Evolutionary conservation across 257 asterid species (phyloP).

Genomic region (Solanum arcanum): DNA sequence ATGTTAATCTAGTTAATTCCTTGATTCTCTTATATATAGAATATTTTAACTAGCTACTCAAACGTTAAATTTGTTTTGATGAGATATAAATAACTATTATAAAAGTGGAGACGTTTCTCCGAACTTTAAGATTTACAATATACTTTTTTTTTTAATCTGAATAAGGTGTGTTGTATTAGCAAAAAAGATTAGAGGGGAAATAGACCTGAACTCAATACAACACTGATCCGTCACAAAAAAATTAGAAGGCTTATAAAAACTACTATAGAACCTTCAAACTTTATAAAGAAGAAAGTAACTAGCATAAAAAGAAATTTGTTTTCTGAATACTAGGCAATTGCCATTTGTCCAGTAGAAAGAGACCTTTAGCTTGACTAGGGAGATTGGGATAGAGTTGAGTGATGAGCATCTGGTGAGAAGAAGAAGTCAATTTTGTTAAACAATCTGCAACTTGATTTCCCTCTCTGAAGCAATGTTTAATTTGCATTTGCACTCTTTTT

Average conservation of each 20-base stretch:
- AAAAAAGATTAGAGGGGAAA: background rate
- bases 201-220: background rate
- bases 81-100: background rate
- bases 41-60: no score
- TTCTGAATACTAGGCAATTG: background rate
- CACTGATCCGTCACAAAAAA: background rate
- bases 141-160: background rate
- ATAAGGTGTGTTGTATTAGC: background rate
- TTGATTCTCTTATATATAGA: no score
- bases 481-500: background rate
- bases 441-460: background rate
- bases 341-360: background rate
- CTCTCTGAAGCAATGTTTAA: background rate
- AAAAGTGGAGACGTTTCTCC: background rate
- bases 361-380: no score
- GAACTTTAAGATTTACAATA: background rate
- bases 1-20: no score
- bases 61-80: background rate
- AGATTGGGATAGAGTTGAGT: background rate
- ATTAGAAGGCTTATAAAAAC: background rate
- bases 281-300: background rate
- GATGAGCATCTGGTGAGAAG: background rate
- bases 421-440: background rate
- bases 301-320: background rate
- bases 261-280: background rate